Base-by-base conservation (phyloP, 192 early-diverging fungal genomes). In the Rhizophagus sp. region DNA sequence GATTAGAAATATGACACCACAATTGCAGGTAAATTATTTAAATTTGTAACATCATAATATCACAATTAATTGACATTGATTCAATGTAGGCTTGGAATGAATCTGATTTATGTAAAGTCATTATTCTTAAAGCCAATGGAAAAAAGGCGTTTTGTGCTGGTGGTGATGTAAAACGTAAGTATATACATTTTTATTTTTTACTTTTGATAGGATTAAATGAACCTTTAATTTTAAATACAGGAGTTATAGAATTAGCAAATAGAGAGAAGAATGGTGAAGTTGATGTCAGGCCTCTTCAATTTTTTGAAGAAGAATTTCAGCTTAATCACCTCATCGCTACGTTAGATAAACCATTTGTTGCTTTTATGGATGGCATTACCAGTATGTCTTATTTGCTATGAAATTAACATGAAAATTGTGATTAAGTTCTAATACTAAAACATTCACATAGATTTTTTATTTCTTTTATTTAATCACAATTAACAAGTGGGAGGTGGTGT, bases 401-500 rank as follows among this genome's bases (percentile, higher is more conserved):
- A 69, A 17, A 22, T 13, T 80, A 27, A 79, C 33, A 36, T 49
- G 33, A 15, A 65, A 7, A 19, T 34, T 33, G 4, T 25, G 19
- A 8, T 36, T 15, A 47, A 24, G 25, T 11, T 39, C 41, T 30
- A 30, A 52, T 79, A 78, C 33, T 24, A 13, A 47, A 66, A 34
- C 65, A 49, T 73, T 47, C 44, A 68, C 76, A 78, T 47, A 62
- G 63, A 66, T 77, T n/a, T 62, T 68, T 49, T 22, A 64, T 52
- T 44, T 78, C 15, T 68, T 33, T 33, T 30, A 27, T 9, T 22
- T 39, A 22, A 79, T 36, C 52, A 65, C 25, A 36, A 76, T 63
- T 70, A 27, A 41, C 63, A 49, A 96, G 94, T 99, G 98, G 98
- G 98, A 61, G 98, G 97, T 47, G 98, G 98, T 73, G 95, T 96